Percentiles rank a stretch among this genome's conserved stretches.
Conservation (phyloP, 208 protist genomes). For the Leishmania aethiopica region DNA sequence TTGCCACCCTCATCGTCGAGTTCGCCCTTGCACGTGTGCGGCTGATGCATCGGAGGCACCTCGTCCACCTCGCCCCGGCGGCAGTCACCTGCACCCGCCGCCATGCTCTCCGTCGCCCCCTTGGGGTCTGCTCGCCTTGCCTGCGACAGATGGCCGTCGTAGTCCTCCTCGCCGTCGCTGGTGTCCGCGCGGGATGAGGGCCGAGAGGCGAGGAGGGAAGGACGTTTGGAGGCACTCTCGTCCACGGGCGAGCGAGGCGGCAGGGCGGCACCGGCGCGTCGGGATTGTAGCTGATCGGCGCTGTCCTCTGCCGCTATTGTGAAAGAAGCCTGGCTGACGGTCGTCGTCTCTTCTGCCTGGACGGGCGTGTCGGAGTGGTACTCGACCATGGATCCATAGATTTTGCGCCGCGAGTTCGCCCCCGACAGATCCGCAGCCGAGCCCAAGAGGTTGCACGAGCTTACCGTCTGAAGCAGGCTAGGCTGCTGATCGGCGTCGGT, state of each 20-base stretch:
- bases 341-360: background rate
- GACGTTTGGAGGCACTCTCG: background rate
- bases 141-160: background rate
- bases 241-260: background rate
- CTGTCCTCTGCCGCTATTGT: background rate
- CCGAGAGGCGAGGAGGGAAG: background rate
- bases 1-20: background rate
- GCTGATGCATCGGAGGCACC: background rate
- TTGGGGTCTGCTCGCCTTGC: background rate
- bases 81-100: background rate
- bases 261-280: background rate
- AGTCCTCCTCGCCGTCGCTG: background rate
- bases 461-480: constrained; percentile 7
- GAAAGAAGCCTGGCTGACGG: background rate
- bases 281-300: background rate
- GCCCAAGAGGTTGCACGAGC: background rate
- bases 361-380: background rate
- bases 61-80: background rate
- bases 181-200: background rate
- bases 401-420: constrained; percentile 6
- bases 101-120: background rate
- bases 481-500: constrained; percentile 12
- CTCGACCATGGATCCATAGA: background rate
- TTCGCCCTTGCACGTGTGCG: background rate
- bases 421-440: background rate